Evolutionary conservation across 441 rosid species (phyloP).

Genomic region (Mallotus japonicus): DNA sequence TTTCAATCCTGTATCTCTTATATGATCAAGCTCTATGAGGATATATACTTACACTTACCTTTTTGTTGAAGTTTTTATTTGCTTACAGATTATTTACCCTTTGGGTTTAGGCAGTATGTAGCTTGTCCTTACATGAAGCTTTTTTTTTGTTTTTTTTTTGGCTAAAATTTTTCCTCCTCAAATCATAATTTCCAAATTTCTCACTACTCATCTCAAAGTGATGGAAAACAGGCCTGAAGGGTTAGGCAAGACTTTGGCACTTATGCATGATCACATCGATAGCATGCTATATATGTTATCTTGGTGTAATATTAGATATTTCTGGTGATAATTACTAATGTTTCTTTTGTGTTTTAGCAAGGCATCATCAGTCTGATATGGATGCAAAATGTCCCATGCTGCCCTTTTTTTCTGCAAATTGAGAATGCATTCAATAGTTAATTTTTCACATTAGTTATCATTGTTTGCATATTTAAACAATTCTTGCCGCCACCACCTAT

Average conservation of each 20-base stretch:
- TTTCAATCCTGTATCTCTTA: constrained; percentile 21
- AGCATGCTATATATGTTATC: not conserved
- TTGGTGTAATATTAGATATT: not conserved
- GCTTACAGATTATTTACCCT: not conserved
- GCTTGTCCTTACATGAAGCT: not conserved
- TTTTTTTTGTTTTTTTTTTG: too few species aligned
- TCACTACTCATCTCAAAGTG: not conserved
- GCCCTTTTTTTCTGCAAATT: not conserved
- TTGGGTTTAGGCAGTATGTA: constrained; percentile 1
- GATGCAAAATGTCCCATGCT: not conserved
- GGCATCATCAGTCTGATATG: not conserved
- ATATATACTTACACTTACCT: constrained; percentile 2
- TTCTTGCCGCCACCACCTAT: not conserved
- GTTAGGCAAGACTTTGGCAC: not conserved
- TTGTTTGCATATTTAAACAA: not conserved
- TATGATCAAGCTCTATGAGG: constrained; percentile 12
- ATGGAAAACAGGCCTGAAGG: not conserved
- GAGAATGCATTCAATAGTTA: not conserved
- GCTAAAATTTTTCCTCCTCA: too few species aligned
- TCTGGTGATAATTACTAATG: not conserved
- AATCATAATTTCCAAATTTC: too few species aligned
- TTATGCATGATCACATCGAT: not conserved
- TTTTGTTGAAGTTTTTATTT: constrained; percentile 1
- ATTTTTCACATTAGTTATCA: not conserved
- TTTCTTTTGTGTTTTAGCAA: not conserved